Conservation (phyloP, 768 basidiomycete species). For the Serpula lacrymans region DNA sequence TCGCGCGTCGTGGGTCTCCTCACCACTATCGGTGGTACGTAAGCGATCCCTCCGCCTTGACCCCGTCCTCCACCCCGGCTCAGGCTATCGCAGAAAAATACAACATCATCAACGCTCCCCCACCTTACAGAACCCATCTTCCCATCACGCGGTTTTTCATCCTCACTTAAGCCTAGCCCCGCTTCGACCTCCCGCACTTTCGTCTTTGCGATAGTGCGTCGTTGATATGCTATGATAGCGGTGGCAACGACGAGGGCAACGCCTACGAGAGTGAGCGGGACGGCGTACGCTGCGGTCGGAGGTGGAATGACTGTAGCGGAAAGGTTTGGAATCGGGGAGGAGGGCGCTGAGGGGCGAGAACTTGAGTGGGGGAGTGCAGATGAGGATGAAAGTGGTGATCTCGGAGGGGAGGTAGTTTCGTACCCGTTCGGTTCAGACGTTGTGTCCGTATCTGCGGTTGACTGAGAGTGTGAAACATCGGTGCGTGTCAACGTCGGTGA, state of each 20-base stretch:
- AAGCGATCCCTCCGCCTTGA: too few relatives aligned
- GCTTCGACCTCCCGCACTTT: not conserved
- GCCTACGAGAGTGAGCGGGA: slow-evolving; percentile 32
- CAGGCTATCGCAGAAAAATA: too few relatives aligned
- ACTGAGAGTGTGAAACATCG: not conserved
- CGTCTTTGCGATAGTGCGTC: not conserved
- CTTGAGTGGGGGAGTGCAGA: not conserved
- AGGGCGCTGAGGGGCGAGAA: not conserved
- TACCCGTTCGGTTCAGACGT: not conserved
- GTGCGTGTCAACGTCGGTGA: too few relatives aligned
- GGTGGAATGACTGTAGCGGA: slow-evolving; percentile 22
- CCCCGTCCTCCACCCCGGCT: too few relatives aligned
- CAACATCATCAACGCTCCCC: too few relatives aligned
- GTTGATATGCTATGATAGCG: not conserved
- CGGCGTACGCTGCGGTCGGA: slow-evolving; percentile 28
- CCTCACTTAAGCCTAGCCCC: not conserved
- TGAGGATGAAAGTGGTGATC: not conserved
- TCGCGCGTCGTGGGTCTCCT: too few relatives aligned
- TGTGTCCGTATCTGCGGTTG: not conserved
- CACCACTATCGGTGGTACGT: too few relatives aligned
- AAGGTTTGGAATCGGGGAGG: slow-evolving; percentile 9
- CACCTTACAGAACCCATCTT: too few relatives aligned
- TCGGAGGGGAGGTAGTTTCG: not conserved
- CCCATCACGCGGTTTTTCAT: not conserved
- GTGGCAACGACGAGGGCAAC: slow-evolving; percentile 24